Percentiles rank a stretch among this genome's conserved stretches.
phyloP scores from a whole-genome alignment of 371 early-diverging fungal genomes.

The Actinomortierella ambigua region DNA sequence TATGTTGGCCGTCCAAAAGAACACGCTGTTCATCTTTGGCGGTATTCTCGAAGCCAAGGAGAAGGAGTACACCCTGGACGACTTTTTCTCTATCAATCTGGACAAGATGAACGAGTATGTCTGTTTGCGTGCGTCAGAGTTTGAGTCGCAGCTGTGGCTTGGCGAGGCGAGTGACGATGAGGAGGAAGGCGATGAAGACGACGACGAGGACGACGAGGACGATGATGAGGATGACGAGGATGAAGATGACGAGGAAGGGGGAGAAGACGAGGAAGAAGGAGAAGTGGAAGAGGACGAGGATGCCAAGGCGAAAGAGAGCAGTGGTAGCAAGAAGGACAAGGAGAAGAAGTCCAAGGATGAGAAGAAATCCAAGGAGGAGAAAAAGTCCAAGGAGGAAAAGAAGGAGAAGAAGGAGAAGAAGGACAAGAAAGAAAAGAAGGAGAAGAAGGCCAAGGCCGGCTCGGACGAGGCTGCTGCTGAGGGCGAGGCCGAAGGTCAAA shows the following conservation, averaged over 20 bases:
- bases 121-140: conserved; percentile 51
- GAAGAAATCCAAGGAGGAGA: conserved; percentile 11
- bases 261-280: conserved; percentile 26
- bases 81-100: conserved; percentile 64
- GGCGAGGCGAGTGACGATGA: conserved; percentile 55
- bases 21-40: conserved; percentile 60
- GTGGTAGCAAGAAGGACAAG: conserved; percentile 36
- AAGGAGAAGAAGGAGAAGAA: conserved; percentile 36
- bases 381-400: conserved; percentile 24
- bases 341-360: conserved; percentile 20
- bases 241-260: conserved; percentile 31
- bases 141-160: conserved; percentile 49
- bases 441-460: conserved; percentile 41
- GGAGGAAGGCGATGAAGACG: conserved; percentile 48
- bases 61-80: conserved; percentile 62
- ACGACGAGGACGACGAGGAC: conserved; percentile 44
- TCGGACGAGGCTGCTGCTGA: conserved; percentile 12
- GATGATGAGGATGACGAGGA: conserved; percentile 48
- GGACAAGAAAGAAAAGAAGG: conserved; percentile 44
- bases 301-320: conserved; percentile 20
- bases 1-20: conserved; percentile 59
- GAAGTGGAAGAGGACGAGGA: conserved; percentile 12
- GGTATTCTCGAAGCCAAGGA: conserved; percentile 60
- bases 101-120: conserved; percentile 66
- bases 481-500: conserved; percentile 3